Conservation (phyloP, 148 eudicot genomes). For the Arctostaphylos glauca region DNA sequence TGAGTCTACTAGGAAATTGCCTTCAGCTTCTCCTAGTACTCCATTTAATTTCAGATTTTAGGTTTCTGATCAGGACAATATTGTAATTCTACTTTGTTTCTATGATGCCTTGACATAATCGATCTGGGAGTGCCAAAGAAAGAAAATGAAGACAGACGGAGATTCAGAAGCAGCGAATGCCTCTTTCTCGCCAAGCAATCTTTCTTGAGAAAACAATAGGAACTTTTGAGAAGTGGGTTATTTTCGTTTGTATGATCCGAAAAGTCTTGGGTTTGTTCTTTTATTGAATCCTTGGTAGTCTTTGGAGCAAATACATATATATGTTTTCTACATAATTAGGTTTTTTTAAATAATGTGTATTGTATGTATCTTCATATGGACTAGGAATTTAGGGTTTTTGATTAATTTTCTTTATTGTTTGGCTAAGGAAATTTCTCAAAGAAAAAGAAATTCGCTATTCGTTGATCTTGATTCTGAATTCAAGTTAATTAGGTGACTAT, state of each 20-base stretch:
- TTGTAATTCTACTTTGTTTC: not conserved
- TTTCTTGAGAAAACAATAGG: too few relatives aligned
- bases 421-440: too few relatives aligned
- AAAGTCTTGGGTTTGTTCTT: not conserved
- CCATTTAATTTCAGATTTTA: conserved; percentile 8
- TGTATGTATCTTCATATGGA: too few relatives aligned
- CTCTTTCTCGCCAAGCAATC: too few relatives aligned
- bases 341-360: not conserved
- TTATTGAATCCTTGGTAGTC: not conserved
- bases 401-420: too few relatives aligned
- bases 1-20: not conserved
- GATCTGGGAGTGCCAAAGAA: too few relatives aligned
- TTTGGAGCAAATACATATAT: not conserved
- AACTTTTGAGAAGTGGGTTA: not conserved
- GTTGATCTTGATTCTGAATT: too few relatives aligned
- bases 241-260: not conserved
- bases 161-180: too few relatives aligned
- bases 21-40: not conserved
- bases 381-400: too few relatives aligned
- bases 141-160: too few relatives aligned
- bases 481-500: too few relatives aligned
- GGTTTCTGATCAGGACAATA: not conserved
- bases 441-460: too few relatives aligned
- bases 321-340: not conserved
- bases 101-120: not conserved